These are phyloP conservation scores for thale cress (Arabidopsis thaliana) DNA, from an alignment of 345 rosid species.

Conservation along the genomic window DNA sequence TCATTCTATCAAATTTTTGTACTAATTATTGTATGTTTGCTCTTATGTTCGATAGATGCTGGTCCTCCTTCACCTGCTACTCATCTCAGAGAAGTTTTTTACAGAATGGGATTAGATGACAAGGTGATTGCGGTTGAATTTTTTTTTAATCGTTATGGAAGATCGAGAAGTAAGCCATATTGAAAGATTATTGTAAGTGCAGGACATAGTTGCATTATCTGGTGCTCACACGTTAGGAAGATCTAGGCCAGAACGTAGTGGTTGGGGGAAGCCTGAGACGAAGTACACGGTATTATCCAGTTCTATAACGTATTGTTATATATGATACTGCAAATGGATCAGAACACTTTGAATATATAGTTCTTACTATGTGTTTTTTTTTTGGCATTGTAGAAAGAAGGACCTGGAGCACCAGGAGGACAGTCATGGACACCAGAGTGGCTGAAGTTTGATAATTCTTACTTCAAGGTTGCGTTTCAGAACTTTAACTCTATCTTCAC, in stretches of 20 bases:
- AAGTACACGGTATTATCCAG: constrained; percentile 77
- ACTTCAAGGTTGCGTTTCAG: constrained; percentile 74
- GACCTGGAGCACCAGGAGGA: constrained; percentile 98
- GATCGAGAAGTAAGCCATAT: not conserved
- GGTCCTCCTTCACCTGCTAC: constrained; percentile 87
- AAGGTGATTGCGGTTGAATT: constrained; percentile 56
- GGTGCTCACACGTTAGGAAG: constrained; percentile 98
- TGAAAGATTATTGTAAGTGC: constrained; percentile 13
- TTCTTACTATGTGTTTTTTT: constrained; percentile 16
- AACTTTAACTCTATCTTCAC: constrained; percentile 22
- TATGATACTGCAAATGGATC: not conserved
- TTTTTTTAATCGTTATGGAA: constrained; percentile 5
- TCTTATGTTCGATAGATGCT: constrained; percentile 55
- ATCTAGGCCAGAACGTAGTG: constrained; percentile 98
- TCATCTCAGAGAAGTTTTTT: constrained; percentile 83
- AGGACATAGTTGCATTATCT: constrained; percentile 96
- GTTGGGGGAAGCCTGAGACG: constrained; percentile 95
- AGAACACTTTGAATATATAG: not conserved
- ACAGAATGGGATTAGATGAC: constrained; percentile 94
- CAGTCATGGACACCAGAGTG: constrained; percentile 95
- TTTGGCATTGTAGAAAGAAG: constrained; percentile 66
- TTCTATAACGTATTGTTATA: not conserved
- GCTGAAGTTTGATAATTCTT: constrained; percentile 96
- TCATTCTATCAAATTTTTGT: not conserved
- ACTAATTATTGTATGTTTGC: not conserved